Evolutionary conservation across 1,139 yeast genomes (phyloP), one percentile per base, ranked within the genome.

Genomic region (Kodamaea ohmeri): DNA sequence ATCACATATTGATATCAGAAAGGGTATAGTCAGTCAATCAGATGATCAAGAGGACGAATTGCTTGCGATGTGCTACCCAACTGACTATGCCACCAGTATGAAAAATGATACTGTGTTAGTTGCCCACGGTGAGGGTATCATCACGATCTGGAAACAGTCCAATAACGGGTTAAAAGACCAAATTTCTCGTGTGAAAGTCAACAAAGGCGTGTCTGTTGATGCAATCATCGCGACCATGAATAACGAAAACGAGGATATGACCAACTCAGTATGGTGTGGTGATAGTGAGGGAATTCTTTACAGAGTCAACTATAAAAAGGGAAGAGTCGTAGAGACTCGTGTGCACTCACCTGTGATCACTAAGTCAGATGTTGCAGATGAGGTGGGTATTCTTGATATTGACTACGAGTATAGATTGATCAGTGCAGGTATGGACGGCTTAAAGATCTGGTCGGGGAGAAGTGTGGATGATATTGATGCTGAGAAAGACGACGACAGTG

Each of bases 31-130:
- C 4, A 66, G 76, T 1, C 80, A 78, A 42, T 76, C 84, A 25
- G 97, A 89, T 48, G 92, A 89, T 53, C 98, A 92, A 62, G 96
- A 86, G 48, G 97, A 92, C 53, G 98, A 92, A 56, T 66, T 92
- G 22, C 62, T 90, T 36, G 73, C 92, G 35, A 84, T 89, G 57
- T 70, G 87, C 35, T 82, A 76, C 61, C 75, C 83, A 0, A 55
- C 67, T 1, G 85, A 82, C 45, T 52, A 48, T 37, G 52, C 59
- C 16, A 78, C 75, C n/a, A 67, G 71, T 17, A 74, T 73, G 30
- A 75, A 73, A 26, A 82, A 78, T 42, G 88, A 82, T 31, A 68
- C 76, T 2, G 80, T 80, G 2, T 68, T 82, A 15, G 85, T 84
- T 0, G 80, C 90, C 51, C 90, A 89, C 80, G 90, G 95, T 3